A percentile compares a stretch with the other conserved stretches of the same genome.
These are phyloP conservation scores for Euptelea pleiosperma DNA, from an alignment of 164 flowering plant genomes.

Conservation along the genomic window DNA sequence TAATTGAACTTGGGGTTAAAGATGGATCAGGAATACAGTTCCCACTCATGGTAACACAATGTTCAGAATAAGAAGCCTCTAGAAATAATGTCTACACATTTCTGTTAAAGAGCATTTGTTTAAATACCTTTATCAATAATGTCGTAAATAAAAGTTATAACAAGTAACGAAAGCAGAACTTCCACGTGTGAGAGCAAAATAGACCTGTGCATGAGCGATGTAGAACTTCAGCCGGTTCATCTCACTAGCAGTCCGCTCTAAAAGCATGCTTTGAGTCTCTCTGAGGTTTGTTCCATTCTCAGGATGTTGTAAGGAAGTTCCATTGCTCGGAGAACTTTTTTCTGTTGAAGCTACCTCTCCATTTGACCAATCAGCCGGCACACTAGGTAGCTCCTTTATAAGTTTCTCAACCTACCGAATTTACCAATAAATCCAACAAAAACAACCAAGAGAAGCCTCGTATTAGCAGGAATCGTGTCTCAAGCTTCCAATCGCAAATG, in stretches of 20 bases:
- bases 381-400: constrained; percentile 34
- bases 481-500: too few relatives aligned
- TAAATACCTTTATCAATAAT: background rate
- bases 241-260: constrained; percentile 98
- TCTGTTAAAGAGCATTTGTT: too few relatives aligned
- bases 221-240: constrained; percentile 96
- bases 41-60: too few relatives aligned
- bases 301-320: constrained; percentile 37
- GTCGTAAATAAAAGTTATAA: background rate
- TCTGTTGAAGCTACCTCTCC: constrained; percentile 42
- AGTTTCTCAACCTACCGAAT: constrained; percentile 47
- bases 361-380: constrained; percentile 59
- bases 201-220: constrained; percentile 87
- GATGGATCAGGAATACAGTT: too few relatives aligned
- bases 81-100: background rate
- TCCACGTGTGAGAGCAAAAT: constrained; percentile 19
- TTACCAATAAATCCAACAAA: too few relatives aligned
- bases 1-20: too few relatives aligned
- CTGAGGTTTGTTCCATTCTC: constrained; percentile 74
- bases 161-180: background rate
- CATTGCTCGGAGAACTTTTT: constrained; percentile 46
- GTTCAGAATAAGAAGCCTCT: too few relatives aligned
- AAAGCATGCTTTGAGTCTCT: constrained; percentile 94
- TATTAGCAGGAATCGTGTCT: background rate
- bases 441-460: background rate